Evolutionary conservation across 2,329 filamentous ascomycete genomes (phyloP), one percentile per base, ranked within the genome.

Genomic region (Xylariaceae sp.): DNA sequence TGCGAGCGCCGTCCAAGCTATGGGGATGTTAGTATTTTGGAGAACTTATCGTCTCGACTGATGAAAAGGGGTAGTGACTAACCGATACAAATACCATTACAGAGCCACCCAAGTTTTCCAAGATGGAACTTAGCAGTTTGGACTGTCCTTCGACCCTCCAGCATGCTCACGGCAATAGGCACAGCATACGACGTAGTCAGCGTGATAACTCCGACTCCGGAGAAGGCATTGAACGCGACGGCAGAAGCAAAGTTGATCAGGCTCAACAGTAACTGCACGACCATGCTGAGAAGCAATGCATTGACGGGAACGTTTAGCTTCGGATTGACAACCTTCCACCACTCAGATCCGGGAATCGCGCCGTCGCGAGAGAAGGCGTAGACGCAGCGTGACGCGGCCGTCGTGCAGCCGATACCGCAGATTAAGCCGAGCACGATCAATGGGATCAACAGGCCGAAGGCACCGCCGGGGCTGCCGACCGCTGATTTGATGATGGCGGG

Each of bases 361-460:
- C 82, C 82, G 56, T 87, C 83, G 57, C 83, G 80, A 36, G 83
- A 76, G 60, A 87, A 87, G 1, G 82, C 83, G 77, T 82, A 87
- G 39, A 77, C 77, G 64, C 77, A 83, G 44, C 83, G 79, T 14
- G 82, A 85, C 6, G 82, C 71, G 33, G 83, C 83, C 2, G 82
- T 86, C 2, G 80, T 85, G 73, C 82, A 86, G 33, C 82, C 80
- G 36, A 83, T 79, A 53, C 83, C 83, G 61, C 83, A 87, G 47
- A 85, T 73, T 52, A 86, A 57, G 47, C 76, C 82, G 34, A 86
- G 73, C 7, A 86, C 77, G 55, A 86, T 75, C 47, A 87, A 70
- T 8, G 83, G 83, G 8, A 86, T 63, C 25, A 83, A 69, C 6
- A 87, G 73, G 4, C 68, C 80, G 48, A 87, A 80, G 25, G 83